Evolutionary conservation across 23 red algal species (phyloP), one percentile per base, ranked within the genome.

Genomic region (Pyropia yezoensis): DNA sequence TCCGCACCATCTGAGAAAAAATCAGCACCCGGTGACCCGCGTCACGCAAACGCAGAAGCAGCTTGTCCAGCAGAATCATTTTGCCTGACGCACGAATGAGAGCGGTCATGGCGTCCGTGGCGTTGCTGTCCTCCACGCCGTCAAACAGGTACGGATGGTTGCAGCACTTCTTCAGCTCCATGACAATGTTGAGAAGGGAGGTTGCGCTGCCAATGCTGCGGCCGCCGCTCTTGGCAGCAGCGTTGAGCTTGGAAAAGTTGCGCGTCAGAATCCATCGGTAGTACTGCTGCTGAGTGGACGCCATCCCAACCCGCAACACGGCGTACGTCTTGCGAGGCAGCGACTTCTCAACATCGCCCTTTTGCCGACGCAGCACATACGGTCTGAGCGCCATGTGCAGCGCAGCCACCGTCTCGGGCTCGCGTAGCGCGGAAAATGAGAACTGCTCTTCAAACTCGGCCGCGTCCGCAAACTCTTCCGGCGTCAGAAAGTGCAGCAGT

Each of bases 1-100:
- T 95, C 3, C 74, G 63, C n/a, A 95, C 90, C 90, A 95, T 95
- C 71, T 95, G 90, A n/a, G 90, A 95, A 58, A 95, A 95, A 26
- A 95, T 83, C 65, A 95, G 63, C 52, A 95, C 90, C 59, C 90
- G 73, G 50, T 88, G 90, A 33, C 90, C 90, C 68, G 63, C 65
- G 33, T 95, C 90, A 26, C 69, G 76, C 25, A 95, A 67, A 30
- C 82, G 72, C 8, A 87, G 67, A n/a, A 95, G 54, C 32, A 95
- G 68, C 65, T 95, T 95, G 49, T 95, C 90, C 67, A 95, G 72
- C 18, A 95, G 55, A 45, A 95, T 95, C 55, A 95, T 61, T 33
- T 95, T 95, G 24, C 90, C 90, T 1, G 90, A 95, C 19, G 90
- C 66, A 21, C 73, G 65, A 60, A 95, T 87, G 5, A 95, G 64